These are phyloP conservation scores for Platanus orientalis DNA, from an alignment of 164 flowering plant genomes.

Conservation along the genomic window DNA sequence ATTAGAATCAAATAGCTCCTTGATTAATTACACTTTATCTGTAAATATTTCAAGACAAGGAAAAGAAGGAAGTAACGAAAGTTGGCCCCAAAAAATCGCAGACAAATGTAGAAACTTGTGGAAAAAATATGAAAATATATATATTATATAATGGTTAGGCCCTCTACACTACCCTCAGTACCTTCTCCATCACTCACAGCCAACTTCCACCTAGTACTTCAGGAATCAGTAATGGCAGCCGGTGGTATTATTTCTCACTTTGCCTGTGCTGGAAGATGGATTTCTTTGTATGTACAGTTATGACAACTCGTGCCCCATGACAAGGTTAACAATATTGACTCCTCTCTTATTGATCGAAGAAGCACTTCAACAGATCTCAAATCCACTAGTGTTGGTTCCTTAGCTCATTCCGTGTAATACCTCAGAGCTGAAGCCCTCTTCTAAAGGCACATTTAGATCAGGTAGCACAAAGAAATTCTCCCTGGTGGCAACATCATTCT, in stretches of 20 bases:
- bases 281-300: constrained; percentile 8
- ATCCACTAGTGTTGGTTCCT: neutral
- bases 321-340: constrained; percentile 2
- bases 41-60: constrained; percentile 3
- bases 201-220: too few species aligned
- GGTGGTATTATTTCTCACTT: neutral
- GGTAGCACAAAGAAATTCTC: constrained; percentile 32
- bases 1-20: neutral
- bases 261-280: neutral
- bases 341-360: neutral
- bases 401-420: constrained; percentile 35
- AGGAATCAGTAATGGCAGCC: neutral
- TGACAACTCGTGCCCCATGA: constrained; percentile 8
- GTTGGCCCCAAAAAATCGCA: constrained; percentile 14
- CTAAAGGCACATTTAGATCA: constrained; percentile 45
- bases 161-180: constrained; percentile 23
- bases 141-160: constrained; percentile 23
- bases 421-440: constrained; percentile 20
- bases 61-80: constrained; percentile 13
- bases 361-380: too few species aligned
- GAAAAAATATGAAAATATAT: constrained; percentile 9
- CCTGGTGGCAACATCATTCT: constrained; percentile 11
- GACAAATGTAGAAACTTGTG: constrained; percentile 4
- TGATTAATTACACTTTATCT: constrained; percentile 15
- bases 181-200: constrained; percentile 9